Evolutionary conservation across 192 early-diverging fungal species (phyloP).

Genomic region (Entomortierella beljakovae): DNA sequence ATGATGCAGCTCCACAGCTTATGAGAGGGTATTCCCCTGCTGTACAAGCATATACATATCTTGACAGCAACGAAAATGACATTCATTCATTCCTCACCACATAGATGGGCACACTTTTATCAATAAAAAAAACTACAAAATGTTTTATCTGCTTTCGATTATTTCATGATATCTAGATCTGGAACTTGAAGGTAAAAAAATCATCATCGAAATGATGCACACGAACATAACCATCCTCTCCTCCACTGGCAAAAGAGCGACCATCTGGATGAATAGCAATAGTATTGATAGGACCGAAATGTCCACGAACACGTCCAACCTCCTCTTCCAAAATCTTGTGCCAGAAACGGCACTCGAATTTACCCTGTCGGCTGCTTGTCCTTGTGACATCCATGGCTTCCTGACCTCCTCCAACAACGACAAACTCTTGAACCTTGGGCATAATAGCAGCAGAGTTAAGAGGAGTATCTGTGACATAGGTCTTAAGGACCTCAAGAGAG

Average conservation of each 20-base stretch:
- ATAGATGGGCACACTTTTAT: too few relatives aligned
- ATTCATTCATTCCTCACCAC: too few relatives aligned
- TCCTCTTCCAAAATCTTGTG: conserved; percentile 97
- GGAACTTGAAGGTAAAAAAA: conserved; percentile 94
- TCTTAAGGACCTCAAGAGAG: conserved; percentile 86
- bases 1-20: too few relatives aligned
- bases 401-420: conserved; percentile 96
- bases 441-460: conserved; percentile 95
- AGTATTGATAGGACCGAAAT: conserved; percentile 99
- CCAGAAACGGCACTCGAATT: conserved; percentile 98
- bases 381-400: conserved; percentile 98
- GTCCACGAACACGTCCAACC: conserved; percentile 96
- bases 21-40: too few relatives aligned
- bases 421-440: conserved; percentile 84
- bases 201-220: conserved; percentile 96
- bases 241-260: conserved; percentile 92
- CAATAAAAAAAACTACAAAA: too few relatives aligned
- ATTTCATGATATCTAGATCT: conserved; percentile 64
- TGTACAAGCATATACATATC: too few relatives aligned
- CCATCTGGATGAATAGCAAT: conserved; percentile 97
- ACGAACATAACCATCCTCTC: conserved; percentile 98
- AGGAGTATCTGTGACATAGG: conserved; percentile 85
- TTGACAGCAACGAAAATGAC: too few relatives aligned
- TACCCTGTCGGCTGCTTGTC: conserved; percentile 89
- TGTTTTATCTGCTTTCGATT: too few relatives aligned